Evolutionary conservation across 768 basidiomycete genomes (phyloP).

Genomic region (Nevesoporus exiguus): DNA sequence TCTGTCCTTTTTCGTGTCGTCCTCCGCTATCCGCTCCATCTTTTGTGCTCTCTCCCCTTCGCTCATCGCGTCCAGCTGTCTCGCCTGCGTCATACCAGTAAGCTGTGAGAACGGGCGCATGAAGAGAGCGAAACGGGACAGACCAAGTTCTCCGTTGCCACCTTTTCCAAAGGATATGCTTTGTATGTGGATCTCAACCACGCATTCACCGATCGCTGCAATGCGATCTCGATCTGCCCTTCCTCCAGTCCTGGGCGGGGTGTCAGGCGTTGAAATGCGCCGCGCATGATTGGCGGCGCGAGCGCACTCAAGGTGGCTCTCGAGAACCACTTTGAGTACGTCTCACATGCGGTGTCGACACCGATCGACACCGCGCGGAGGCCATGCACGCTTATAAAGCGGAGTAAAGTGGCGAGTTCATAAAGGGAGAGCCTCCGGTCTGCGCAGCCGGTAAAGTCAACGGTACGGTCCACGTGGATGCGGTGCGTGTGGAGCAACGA

Average conservation of each 20-base stretch:
- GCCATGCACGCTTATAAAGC: conserved; percentile 6
- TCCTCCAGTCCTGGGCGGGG: not conserved
- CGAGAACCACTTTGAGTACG: conserved; percentile 12
- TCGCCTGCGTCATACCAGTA: not conserved
- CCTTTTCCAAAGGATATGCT: conserved; percentile 2
- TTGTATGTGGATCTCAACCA: conserved; percentile 10
- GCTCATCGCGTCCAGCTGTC: not conserved
- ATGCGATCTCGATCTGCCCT: not conserved
- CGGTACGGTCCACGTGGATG: not conserved
- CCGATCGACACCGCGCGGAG: conserved; percentile 1
- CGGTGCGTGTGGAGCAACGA: conserved; percentile 4
- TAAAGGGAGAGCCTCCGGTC: conserved; percentile 9
- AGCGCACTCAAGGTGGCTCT: conserved; percentile 1
- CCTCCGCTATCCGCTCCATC: not conserved
- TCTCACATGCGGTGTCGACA: conserved; percentile 9
- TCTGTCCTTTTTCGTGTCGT: not conserved
- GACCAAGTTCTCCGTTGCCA: conserved; percentile 7
- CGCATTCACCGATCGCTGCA: conserved; percentile 2
- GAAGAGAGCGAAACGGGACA: not conserved
- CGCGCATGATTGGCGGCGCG: not conserved
- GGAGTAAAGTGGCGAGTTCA: conserved; percentile 11
- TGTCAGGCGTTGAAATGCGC: not conserved
- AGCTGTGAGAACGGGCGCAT: not conserved
- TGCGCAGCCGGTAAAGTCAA: not conserved
- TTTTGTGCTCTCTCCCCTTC: not conserved